A percentile compares a stretch with the other conserved stretches of the same genome.
Evolutionary conservation across 768 basidiomycete genomes (phyloP).

Genomic region (Boletus subcaerulescens): DNA sequence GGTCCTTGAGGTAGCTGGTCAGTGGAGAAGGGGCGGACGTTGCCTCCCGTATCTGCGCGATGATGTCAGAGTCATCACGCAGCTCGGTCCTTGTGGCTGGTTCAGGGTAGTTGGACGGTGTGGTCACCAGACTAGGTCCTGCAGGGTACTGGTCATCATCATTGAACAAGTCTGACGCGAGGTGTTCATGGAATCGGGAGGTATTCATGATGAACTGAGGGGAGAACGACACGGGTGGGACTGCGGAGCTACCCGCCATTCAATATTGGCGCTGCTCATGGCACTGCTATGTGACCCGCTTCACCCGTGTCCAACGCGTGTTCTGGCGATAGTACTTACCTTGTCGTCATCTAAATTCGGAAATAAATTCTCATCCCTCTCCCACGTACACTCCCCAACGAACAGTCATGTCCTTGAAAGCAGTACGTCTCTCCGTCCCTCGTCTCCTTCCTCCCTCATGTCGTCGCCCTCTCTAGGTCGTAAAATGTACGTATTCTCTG

Average conservation of each 20-base stretch:
- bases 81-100: neutral
- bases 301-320: neutral
- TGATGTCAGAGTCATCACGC: slow-evolving; percentile 32
- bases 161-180: slow-evolving; percentile 16
- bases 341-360: neutral
- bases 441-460: neutral
- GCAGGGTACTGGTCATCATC: slow-evolving; percentile 17
- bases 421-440: slow-evolving; percentile 44
- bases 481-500: slow-evolving; percentile 49
- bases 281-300: slow-evolving; percentile 5
- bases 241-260: neutral
- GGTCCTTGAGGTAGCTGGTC: slow-evolving; percentile 43
- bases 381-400: too few relatives aligned
- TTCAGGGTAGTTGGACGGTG: too few relatives aligned
- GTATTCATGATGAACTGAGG: slow-evolving; percentile 21
- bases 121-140: neutral
- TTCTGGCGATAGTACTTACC: neutral
- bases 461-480: slow-evolving; percentile 37
- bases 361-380: neutral
- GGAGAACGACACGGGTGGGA: neutral
- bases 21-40: slow-evolving; percentile 45
- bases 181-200: slow-evolving; percentile 32
- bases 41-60: slow-evolving; percentile 42
- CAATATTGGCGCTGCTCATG: neutral
- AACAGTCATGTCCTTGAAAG: slow-evolving; percentile 65